Evolutionary conservation across 345 rosid species (phyloP), one percentile per base, ranked within the genome.

Genomic region (Combretum micranthum): DNA sequence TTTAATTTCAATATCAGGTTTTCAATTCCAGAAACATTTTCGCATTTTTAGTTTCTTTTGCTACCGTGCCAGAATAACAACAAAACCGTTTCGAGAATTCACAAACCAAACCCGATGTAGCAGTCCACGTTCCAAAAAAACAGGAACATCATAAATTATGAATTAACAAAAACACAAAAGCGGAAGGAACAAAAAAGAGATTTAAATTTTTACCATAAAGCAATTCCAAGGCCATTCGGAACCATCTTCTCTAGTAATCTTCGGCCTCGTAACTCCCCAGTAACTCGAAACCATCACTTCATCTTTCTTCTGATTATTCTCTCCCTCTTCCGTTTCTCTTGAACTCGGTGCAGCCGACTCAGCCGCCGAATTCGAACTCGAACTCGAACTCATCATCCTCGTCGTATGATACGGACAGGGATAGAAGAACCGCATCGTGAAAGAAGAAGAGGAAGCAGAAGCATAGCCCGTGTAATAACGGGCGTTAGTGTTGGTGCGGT

Each of bases 221-320:
- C 79, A 82, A 62, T 90, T 86, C 95, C 95, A 86, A 15, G 92
- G 90, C 95, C 95, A 86, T 49, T 72, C 77, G 0, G 83, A 66
- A 22, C 92, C 92, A 63, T 90, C 92, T 50, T 65, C 82, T 56
- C 75, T 61, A 12, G 63, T 55, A 59, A 86, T 61, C 77, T 70
- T 79, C n/a, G 80, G 80, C 65, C 71, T 77, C 52, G 73, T 58
- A 22, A 86, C 74, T 14, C 95, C 97, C 95, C 97, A 90, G 50
- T 90, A 90, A 62, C 84, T 84, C 53, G 79, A 67, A 49, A 62
- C 57, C 48, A 25, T 55, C 53, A 57, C 52, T 43, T 62, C 71
- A 43, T 69, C 62, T 42, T 65, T 76, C 46, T 62, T 52, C 37
- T 63, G 53, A 61, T 62, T 72, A 44, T 50, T 70, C 57, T 20